These are phyloP conservation scores for Flaveria robusta DNA, from an alignment of 129 eudicot genomes.

Conservation along the genomic window DNA sequence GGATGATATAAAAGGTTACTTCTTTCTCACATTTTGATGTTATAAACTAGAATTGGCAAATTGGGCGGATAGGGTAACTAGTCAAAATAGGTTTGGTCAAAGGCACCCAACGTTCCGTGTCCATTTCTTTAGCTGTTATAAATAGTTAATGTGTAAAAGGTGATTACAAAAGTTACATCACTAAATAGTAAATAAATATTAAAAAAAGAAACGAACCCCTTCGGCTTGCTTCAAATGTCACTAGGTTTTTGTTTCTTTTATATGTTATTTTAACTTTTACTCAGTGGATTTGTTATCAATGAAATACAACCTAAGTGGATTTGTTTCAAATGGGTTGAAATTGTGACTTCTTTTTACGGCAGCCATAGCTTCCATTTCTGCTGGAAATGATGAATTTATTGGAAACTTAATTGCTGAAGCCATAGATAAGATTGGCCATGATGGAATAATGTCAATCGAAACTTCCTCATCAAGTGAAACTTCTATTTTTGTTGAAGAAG, in stretches of 20 bases:
- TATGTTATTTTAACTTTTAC: background rate
- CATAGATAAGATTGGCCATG: conserved; percentile 74
- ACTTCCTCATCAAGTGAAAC: conserved; percentile 81
- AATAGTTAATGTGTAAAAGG: background rate
- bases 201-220: background rate
- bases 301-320: background rate
- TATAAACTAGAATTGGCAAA: background rate
- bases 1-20: conserved; percentile 69
- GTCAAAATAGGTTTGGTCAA: background rate
- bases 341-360: conserved; percentile 14
- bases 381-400: conserved; percentile 89
- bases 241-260: background rate
- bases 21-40: background rate
- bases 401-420: conserved; percentile 86
- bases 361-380: conserved; percentile 91
- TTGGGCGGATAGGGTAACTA: background rate
- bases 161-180: background rate
- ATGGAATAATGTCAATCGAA: conserved; percentile 80
- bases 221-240: background rate
- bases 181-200: background rate
- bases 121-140: background rate
- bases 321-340: background rate
- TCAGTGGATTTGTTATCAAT: background rate
- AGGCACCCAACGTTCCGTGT: background rate
- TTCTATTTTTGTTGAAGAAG: conserved; percentile 76